Evolutionary conservation across 352 stramenopile species (phyloP).

Genomic region (Pelagophyceae sp.): DNA sequence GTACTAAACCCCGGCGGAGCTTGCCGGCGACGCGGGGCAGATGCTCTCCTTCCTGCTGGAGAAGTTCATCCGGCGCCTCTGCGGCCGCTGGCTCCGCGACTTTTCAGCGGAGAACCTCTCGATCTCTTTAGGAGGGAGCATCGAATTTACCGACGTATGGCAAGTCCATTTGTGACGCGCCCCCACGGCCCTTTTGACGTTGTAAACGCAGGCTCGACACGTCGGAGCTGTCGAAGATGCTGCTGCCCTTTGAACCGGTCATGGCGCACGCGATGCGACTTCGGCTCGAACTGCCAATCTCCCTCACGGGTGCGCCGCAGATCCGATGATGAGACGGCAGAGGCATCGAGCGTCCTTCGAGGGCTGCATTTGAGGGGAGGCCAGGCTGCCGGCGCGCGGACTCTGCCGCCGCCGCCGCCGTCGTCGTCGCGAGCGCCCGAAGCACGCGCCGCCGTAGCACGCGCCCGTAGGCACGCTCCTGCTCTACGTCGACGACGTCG

Average conservation of each 20-base stretch:
- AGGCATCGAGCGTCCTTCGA: no score
- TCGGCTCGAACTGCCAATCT: background rate
- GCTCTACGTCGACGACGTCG: conserved; percentile 7
- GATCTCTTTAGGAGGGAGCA: background rate
- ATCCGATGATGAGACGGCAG: no score
- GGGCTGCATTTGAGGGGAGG: no score
- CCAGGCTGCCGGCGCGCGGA: no score
- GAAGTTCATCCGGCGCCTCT: conserved; percentile 14
- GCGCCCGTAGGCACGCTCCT: background rate
- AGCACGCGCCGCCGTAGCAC: no score
- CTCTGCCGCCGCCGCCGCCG: no score
- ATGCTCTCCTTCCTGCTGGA: conserved; percentile 16
- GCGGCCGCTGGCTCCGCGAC: conserved; percentile 10
- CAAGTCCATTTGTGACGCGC: no score
- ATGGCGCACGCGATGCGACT: background rate
- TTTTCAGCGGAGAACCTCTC: background rate
- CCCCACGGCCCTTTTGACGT: no score
- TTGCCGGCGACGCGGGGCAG: no score
- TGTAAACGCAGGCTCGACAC: conserved; percentile 8
- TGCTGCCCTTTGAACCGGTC: conserved; percentile 10
- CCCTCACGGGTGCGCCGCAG: no score
- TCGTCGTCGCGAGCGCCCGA: no score
- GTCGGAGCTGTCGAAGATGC: background rate
- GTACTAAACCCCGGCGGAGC: no score
- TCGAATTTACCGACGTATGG: background rate